These are phyloP conservation scores for Dendrocalamus latiflorus DNA, from an alignment of 202 grass and related monocot genomes.

Conservation along the genomic window DNA sequence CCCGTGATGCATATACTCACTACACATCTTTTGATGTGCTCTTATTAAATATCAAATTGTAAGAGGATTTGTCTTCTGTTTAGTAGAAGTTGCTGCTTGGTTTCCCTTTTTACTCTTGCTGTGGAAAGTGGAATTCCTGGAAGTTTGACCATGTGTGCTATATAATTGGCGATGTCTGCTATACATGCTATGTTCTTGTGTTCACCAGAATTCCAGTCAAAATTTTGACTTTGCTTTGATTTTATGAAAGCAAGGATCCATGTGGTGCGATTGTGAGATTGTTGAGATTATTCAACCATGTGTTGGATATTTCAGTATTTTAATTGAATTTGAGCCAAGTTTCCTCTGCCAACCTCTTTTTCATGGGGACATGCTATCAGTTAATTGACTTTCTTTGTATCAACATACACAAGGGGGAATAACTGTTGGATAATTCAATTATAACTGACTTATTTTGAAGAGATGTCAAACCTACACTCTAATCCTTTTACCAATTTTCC, in stretches of 20 bases:
- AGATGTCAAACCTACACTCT: neutral
- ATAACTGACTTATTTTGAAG: neutral
- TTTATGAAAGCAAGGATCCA: too few relatives aligned
- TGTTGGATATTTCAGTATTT: neutral
- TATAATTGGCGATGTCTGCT: neutral
- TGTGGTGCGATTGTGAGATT: neutral
- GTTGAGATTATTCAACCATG: neutral
- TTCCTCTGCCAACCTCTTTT: neutral
- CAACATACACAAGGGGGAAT: neutral
- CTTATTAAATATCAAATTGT: neutral
- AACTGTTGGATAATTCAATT: neutral
- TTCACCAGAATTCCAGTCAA: neutral
- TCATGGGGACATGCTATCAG: neutral
- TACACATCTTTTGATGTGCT: neutral
- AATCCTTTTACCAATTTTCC: neutral
- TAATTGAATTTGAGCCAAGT: neutral
- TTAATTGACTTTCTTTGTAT: neutral
- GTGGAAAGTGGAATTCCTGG: neutral
- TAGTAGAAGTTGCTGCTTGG: neutral
- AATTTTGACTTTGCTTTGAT: conserved; percentile 1
- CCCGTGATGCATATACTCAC: neutral
- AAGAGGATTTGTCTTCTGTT: too few relatives aligned
- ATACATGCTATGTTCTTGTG: neutral
- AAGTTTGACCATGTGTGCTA: neutral
- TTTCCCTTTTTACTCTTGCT: neutral